Conservation (phyloP, 495 filamentous ascomycete species). For the Penicillium pulvis region DNA sequence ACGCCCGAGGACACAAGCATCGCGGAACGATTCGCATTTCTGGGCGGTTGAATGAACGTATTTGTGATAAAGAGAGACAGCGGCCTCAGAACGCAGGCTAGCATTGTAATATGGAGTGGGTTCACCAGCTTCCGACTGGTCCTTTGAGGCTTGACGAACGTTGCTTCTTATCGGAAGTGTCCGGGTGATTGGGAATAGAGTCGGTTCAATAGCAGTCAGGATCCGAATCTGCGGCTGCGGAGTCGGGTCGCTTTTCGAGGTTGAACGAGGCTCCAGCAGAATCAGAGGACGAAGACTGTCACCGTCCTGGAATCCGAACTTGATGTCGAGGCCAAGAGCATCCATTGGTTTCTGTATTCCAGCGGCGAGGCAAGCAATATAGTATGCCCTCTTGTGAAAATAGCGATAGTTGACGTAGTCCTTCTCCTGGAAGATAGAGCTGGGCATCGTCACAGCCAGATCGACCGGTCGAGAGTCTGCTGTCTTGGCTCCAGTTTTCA, state of each 20-base stretch:
- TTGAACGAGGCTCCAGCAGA: conserved; percentile 47
- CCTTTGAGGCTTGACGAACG: conserved; percentile 55
- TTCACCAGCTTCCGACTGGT: conserved; percentile 31
- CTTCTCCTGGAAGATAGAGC: conserved; percentile 81
- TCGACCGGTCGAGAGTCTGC: conserved; percentile 65
- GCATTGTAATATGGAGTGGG: conserved; percentile 90
- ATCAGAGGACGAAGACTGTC: conserved; percentile 78
- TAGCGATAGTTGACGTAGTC: conserved; percentile 92
- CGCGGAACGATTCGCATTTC: conserved; percentile 69
- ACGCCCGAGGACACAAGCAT: conserved; percentile 82
- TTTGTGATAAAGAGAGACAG: conserved; percentile 71
- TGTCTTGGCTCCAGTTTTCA: conserved; percentile 69
- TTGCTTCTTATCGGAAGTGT: conserved; percentile 71
- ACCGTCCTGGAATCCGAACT: conserved; percentile 70
- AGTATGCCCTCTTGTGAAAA: conserved; percentile 93
- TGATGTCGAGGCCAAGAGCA: conserved; percentile 54
- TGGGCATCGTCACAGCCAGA: conserved; percentile 83
- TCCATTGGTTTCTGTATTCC: conserved; percentile 59
- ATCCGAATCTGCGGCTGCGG: conserved; percentile 69
- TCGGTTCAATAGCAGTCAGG: conserved; percentile 67
- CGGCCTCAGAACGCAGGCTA: conserved; percentile 75
- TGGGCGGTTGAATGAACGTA: conserved; percentile 64
- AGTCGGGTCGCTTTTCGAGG: conserved; percentile 27
- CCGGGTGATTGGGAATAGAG: conserved; percentile 66
- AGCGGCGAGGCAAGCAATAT: conserved; percentile 76